Base-by-base conservation (phyloP, 805 yeast genomes). In the Torulaspora franciscae region DNA sequence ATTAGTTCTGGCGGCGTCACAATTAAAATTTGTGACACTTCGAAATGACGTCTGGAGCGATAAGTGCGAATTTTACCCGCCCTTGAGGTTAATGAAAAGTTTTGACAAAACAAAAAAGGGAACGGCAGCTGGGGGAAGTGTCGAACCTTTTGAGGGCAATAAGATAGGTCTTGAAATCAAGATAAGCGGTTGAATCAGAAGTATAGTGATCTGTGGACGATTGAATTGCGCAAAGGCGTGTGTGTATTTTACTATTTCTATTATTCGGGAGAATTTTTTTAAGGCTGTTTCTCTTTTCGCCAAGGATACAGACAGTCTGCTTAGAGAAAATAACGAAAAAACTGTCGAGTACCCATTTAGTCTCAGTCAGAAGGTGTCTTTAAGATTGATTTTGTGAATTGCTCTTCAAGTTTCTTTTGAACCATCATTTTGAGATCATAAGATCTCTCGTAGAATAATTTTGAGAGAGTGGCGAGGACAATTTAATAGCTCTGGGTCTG, bases 21-120 rank as follows among this genome's bases (percentile, higher is more conserved):
- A 32, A 29, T 25, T 32, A 22, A 6, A 23, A 15, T 32, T 25
- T 39, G 42, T 39, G 42, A 39, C 42, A 24, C 42, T 19, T 22
- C 15, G 30, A 10, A 25, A 36, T 10, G n/a, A 22, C 29, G 42
- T 19, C 25, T 3, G 14, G 10, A 15, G n/a, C 7, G 22, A 24
- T 17, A 24, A n/a, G 15, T 28, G 9, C 8, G 23, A 3, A 11
- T 19, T 26, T 33, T 30, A 14, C 42, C 37, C 32, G n/a, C 23
- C 22, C 8, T 9, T 7, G 24, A 32, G 30, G 33, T 6, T 19
- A 19, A 5, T 14, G 33, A 32, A 39, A 39, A 39, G 15, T 23
- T 32, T 39, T 32, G 42, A 39, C 32, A 27, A 28, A 22, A 19
- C 36, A 32, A 39, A 39, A 41, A 41, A 41, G 44, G 44, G 44